Base-by-base conservation (phyloP, 352 stramenopile species). In the Peronospora farinosa region DNA sequence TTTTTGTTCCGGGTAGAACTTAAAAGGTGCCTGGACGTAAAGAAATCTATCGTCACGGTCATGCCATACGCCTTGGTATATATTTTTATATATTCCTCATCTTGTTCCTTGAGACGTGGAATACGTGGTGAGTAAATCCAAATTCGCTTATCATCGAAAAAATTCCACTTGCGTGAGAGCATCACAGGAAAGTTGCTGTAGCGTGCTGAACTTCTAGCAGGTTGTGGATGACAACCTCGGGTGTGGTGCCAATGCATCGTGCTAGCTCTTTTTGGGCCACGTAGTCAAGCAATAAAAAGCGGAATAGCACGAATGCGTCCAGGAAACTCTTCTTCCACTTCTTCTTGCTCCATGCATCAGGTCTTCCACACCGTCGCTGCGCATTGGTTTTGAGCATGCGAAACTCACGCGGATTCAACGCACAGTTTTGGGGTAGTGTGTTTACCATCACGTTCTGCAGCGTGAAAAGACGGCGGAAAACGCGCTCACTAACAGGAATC, bases 371-470 rank as follows among this genome's bases (percentile, higher is more conserved):
- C 37, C 72, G 63, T n/a, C 63, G 68, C 27, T 77, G 65, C 1
- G 63, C 68, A 47, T 91, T 88, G 11, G 75, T 62, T 64, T 88
- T 85, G 43, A 91, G 58, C 51, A 72, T 74, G 7, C 84, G 82
- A 55, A 93, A 95, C 38, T 92, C 82, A 13, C 84, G 78, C 25
- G 84, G 84, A 46, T 95, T 95, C 39, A 95, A 36, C 32, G 82
- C 83, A 28, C 76, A 86, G 49, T 92, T 92, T 36, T 94, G 83
- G 32, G 77, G 83, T 32, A 92, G 57, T 41, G 83, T 89, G 62
- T 89, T 93, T 53, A 93, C 79, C 83, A 95, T 93, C 33, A 93
- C 84, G 42, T 86, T 93, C 54, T 95, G 85, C 13, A 95, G 56
- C 23, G 85, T 93, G 49, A 92, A 92, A 7, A 95, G 63, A 8